Percentiles rank a stretch among this genome's conserved stretches.
These are phyloP conservation scores for Claviceps sp. DNA, from an alignment of 2,329 filamentous ascomycete species.

Conservation along the genomic window DNA sequence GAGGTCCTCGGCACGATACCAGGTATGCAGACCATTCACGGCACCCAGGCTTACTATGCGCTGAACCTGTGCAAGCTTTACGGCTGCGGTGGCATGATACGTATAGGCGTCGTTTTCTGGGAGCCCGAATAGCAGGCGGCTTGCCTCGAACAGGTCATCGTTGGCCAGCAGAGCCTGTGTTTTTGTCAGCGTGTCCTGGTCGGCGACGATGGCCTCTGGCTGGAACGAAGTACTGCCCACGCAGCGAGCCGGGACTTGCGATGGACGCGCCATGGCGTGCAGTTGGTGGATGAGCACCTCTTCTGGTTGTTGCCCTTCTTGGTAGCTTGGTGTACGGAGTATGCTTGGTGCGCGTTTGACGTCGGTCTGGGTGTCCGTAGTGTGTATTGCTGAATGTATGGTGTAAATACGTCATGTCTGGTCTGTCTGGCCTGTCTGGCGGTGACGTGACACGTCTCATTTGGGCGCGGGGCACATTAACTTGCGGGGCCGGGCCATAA, in stretches of 20 bases:
- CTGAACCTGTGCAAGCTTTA: slow-evolving; percentile 35
- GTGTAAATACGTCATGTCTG: no score
- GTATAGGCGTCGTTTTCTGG: slow-evolving; percentile 31
- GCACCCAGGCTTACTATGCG: slow-evolving; percentile 28
- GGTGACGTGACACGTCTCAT: no score
- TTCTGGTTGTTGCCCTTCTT: no score
- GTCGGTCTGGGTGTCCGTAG: no score
- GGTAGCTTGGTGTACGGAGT: not conserved
- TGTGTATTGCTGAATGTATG: no score
- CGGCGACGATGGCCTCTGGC: slow-evolving; percentile 25
- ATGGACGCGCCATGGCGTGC: slow-evolving; percentile 14
- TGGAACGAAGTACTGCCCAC: slow-evolving; percentile 31
- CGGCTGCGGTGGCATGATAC: slow-evolving; percentile 38
- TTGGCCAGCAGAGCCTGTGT: slow-evolving; percentile 24
- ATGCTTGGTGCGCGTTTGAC: not conserved
- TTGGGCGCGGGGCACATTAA: no score
- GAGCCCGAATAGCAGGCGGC: slow-evolving; percentile 29
- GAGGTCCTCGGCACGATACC: slow-evolving; percentile 30
- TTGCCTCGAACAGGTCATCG: slow-evolving; percentile 32
- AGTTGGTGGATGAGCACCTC: not conserved
- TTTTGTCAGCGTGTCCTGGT: slow-evolving; percentile 23
- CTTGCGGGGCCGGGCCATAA: no score
- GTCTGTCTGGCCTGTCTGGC: no score
- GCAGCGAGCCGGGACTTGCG: slow-evolving; percentile 24
- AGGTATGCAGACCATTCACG: slow-evolving; percentile 32